Conservation (phyloP, 2,329 filamentous ascomycete species). For the Pyrenophora graminea region DNA sequence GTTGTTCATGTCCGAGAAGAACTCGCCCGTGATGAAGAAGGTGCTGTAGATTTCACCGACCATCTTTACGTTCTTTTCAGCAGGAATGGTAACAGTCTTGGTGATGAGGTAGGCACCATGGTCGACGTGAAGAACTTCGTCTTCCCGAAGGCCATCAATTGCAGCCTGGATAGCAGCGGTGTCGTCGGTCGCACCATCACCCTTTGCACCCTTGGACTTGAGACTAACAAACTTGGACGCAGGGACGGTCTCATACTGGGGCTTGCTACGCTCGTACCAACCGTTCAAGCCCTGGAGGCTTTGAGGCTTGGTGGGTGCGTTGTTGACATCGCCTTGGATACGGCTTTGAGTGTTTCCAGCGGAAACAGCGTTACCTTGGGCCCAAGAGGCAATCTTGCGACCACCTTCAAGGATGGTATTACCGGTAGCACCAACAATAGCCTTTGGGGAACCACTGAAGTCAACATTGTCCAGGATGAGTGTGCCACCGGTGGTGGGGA, state of each 20-base stretch:
- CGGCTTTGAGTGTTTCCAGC: conserved; percentile 48
- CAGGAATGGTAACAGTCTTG: conserved; percentile 62
- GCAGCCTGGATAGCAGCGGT: conserved; percentile 80
- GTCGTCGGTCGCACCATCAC: conserved; percentile 86
- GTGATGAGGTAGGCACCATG: conserved; percentile 67
- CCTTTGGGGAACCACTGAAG: conserved; percentile 70
- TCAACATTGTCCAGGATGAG: conserved; percentile 90
- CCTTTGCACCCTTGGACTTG: conserved; percentile 80
- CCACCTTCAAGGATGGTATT: conserved; percentile 71
- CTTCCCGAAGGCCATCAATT: conserved; percentile 67
- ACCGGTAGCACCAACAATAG: conserved; percentile 64
- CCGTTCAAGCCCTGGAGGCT: conserved; percentile 68
- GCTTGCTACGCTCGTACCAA: conserved; percentile 83
- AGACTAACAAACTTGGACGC: conserved; percentile 78
- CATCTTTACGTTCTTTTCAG: conserved; percentile 75
- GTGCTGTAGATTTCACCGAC: conserved; percentile 90
- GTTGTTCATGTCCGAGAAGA: conserved; percentile 74
- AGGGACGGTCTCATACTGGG: conserved; percentile 75
- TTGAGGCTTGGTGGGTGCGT: conserved; percentile 64
- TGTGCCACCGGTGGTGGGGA: conserved; percentile 74
- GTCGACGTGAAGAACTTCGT: conserved; percentile 67
- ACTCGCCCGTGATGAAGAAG: conserved; percentile 77
- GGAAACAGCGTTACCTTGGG: conserved; percentile 77
- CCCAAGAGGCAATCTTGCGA: conserved; percentile 70
- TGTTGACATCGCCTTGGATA: conserved; percentile 60